phyloP scores from a whole-genome alignment of 352 stramenopile genomes.

The Pythium sp. region DNA sequence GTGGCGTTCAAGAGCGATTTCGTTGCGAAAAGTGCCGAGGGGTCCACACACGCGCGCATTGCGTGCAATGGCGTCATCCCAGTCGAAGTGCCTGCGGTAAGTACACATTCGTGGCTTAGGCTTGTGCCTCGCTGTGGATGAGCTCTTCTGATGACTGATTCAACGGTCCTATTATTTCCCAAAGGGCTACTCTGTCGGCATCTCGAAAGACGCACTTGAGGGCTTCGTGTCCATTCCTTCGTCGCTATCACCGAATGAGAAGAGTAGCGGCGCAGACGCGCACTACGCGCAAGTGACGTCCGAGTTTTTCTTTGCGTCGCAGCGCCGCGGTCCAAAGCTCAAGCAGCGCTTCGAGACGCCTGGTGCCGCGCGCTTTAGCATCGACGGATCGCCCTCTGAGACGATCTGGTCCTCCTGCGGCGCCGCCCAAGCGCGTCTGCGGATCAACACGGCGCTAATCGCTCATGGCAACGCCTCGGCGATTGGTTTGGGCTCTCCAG shows the following conservation, averaged over 20 bases:
- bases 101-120: background rate
- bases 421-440: slow-evolving; percentile 11
- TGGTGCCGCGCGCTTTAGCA: slow-evolving; percentile 16
- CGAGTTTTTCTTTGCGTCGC: slow-evolving; percentile 25
- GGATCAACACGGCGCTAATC: slow-evolving; percentile 31
- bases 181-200: slow-evolving; percentile 21
- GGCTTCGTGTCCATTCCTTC: slow-evolving; percentile 19
- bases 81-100: background rate
- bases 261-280: background rate
- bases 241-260: background rate
- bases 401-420: slow-evolving; percentile 31
- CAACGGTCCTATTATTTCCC: background rate
- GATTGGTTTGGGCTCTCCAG: slow-evolving; percentile 12
- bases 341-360: slow-evolving; percentile 20
- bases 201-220: slow-evolving; percentile 21
- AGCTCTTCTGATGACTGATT: background rate
- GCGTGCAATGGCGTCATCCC: slow-evolving; percentile 16
- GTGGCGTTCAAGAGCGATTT: slow-evolving; percentile 12
- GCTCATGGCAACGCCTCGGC: slow-evolving; percentile 16
- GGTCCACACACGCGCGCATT: background rate
- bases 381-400: background rate
- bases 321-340: slow-evolving; percentile 9
- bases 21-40: background rate
- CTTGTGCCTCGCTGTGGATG: background rate
- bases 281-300: slow-evolving; percentile 19